Evolutionary conservation across 495 filamentous ascomycete genomes (phyloP).

Genomic region (Aspergillus avenaceus): DNA sequence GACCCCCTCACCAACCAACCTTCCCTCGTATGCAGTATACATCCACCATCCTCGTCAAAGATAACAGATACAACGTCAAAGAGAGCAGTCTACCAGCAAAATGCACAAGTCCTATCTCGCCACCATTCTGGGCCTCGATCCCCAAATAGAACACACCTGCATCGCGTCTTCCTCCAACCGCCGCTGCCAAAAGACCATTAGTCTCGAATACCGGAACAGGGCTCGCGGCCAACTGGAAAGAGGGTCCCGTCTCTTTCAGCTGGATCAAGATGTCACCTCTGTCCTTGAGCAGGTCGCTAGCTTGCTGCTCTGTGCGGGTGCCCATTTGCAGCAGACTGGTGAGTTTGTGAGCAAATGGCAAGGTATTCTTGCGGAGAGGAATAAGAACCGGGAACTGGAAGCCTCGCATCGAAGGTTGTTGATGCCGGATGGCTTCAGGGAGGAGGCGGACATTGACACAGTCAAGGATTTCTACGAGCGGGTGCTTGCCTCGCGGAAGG

Average conservation of each 20-base stretch:
- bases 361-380: background rate
- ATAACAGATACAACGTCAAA: background rate
- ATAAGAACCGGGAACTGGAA: background rate
- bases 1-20: no score
- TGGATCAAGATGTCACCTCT: no score
- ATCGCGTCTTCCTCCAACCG: background rate
- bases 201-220: background rate
- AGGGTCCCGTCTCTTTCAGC: no score
- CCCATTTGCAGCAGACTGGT: no score
- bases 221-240: no score
- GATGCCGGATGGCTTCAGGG: no score
- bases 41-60: no score
- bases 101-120: background rate
- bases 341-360: background rate
- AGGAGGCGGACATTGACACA: no score
- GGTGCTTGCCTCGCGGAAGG: no score
- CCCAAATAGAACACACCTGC: background rate
- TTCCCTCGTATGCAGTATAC: no score
- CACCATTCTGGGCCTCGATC: background rate
- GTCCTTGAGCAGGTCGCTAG: background rate
- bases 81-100: background rate
- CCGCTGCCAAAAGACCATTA: background rate
- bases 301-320: background rate
- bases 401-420: no score
- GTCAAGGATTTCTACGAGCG: no score